Percentiles rank a stretch among this genome's conserved stretches.
phyloP scores from a whole-genome alignment of 495 filamentous ascomycete species.

The Hypomontagnella submonticulosa region DNA sequence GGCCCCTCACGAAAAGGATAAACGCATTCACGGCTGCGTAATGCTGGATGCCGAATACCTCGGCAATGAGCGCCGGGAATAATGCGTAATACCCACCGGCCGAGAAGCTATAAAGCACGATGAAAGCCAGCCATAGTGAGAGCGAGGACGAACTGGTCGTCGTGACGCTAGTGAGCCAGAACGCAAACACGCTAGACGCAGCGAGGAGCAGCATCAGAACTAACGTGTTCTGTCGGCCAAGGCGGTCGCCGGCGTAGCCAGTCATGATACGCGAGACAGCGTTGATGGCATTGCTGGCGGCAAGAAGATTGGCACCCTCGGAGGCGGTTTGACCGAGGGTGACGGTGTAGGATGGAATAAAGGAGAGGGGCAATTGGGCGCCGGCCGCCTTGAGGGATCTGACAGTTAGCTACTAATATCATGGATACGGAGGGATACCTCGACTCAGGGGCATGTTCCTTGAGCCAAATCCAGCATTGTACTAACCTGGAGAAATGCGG shows the following conservation, averaged over 20 bases:
- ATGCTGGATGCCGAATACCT: conserved; percentile 67
- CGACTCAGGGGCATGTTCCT: no score
- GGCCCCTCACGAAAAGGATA: conserved; percentile 65
- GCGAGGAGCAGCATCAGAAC: conserved; percentile 61
- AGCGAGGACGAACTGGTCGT: conserved; percentile 22
- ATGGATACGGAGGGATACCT: neutral
- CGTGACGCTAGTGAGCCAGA: conserved; percentile 60
- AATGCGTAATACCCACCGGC: conserved; percentile 61
- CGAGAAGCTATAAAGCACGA: conserved; percentile 63
- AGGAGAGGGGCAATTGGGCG: conserved; percentile 57
- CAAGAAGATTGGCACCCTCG: conserved; percentile 61
- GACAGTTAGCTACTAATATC: neutral
- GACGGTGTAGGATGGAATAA: conserved; percentile 59
- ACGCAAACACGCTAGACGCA: conserved; percentile 58
- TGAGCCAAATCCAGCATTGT: neutral
- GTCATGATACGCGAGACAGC: conserved; percentile 62
- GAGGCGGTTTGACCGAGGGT: conserved; percentile 53
- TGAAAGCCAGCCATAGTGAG: conserved; percentile 63
- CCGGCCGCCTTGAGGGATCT: conserved; percentile 48
- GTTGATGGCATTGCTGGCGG: conserved; percentile 66
- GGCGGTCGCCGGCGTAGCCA: conserved; percentile 60
- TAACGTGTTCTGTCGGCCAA: conserved; percentile 66
- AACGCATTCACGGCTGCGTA: conserved; percentile 70
- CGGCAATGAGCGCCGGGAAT: conserved; percentile 61
- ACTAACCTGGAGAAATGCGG: conserved; percentile 57